Evolutionary conservation across 345 rosid species (phyloP).

Genomic region (Syzygium aqueum): DNA sequence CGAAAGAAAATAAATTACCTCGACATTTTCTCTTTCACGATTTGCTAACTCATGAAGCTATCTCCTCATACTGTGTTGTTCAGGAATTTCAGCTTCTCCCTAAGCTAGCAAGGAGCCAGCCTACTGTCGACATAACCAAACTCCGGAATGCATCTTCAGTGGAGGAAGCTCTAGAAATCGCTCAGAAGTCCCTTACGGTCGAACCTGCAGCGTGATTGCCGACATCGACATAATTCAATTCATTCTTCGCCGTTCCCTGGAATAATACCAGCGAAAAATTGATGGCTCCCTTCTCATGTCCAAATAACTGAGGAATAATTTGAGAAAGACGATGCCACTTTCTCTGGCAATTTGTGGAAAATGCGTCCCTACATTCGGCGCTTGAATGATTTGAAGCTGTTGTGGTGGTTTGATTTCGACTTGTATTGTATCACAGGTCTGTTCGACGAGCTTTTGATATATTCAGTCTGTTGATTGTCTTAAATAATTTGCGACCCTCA

Average conservation of each 20-base stretch:
- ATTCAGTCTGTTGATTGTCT: background rate
- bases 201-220: slow-evolving; percentile 7
- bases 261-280: background rate
- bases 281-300: background rate
- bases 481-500: background rate
- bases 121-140: slow-evolving; percentile 56
- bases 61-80: background rate
- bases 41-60: background rate
- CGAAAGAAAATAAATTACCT: background rate
- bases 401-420: background rate
- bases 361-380: background rate
- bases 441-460: background rate
- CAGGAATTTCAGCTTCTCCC: slow-evolving; percentile 89
- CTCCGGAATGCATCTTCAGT: slow-evolving; percentile 78
- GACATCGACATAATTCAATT: background rate
- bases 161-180: slow-evolving; percentile 78
- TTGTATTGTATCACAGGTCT: background rate
- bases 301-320: background rate
- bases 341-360: background rate
- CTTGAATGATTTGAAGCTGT: background rate
- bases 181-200: slow-evolving; percentile 29
- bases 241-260: background rate
- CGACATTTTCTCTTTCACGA: background rate
- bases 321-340: background rate
- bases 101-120: slow-evolving; percentile 76